Evolutionary conservation across 768 basidiomycete species (phyloP).

Genomic region (Lactarius tabidus): DNA sequence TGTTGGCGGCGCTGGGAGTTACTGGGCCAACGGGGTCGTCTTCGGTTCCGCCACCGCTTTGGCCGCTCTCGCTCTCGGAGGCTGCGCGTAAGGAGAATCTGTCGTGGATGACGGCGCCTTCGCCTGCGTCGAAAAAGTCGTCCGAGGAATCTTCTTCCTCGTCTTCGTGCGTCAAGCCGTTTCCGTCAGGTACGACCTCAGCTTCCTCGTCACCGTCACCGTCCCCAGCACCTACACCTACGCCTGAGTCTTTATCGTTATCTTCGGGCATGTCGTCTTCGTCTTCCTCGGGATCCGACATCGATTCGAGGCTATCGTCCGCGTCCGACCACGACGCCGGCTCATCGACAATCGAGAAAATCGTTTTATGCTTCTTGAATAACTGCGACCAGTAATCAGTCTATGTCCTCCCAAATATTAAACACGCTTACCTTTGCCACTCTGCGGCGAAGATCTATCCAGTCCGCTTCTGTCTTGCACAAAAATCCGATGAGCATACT

Average conservation of each 20-base stretch:
- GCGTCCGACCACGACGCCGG: constrained; percentile 80
- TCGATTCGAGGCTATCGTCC: constrained; percentile 74
- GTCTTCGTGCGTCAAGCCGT: no score
- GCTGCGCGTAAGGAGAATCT: no score
- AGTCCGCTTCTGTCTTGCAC: constrained; percentile 80
- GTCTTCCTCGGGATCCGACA: no score
- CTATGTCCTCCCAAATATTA: constrained; percentile 4
- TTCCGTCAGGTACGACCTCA: no score
- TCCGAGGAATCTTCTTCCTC: constrained; percentile 39
- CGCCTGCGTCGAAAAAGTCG: constrained; percentile 51
- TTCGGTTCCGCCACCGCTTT: constrained; percentile 62
- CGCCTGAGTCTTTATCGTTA: no score
- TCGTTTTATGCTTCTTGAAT: constrained; percentile 47
- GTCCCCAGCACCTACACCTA: no score
- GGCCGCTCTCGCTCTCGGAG: constrained; percentile 38
- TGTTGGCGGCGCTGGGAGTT: constrained; percentile 50
- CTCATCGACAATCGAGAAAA: constrained; percentile 86
- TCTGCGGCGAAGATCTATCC: constrained; percentile 72
- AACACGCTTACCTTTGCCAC: constrained; percentile 68
- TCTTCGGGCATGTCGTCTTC: no score
- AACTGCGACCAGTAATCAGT: constrained; percentile 35
- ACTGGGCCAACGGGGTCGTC: constrained; percentile 69
- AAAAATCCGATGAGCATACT: no score
- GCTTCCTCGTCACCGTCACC: no score
- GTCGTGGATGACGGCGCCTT: constrained; percentile 34